A percentile compares a stretch with the other conserved stretches of the same genome.
phyloP scores from a whole-genome alignment of 2,329 filamentous ascomycete genomes.

The Ophiocordyceps unilateralis region DNA sequence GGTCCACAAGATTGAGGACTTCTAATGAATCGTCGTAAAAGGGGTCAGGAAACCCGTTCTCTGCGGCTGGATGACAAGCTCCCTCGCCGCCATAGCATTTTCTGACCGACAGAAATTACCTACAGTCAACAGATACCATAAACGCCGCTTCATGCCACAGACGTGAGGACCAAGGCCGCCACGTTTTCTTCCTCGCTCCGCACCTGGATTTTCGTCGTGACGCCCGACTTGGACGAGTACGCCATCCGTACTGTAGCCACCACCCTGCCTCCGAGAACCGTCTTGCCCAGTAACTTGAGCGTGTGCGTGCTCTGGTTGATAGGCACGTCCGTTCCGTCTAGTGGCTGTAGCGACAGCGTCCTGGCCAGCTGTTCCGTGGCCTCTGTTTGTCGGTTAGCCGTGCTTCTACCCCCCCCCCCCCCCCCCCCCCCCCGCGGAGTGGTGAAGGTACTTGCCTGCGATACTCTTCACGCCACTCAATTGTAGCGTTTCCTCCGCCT shows the following conservation, averaged over 20 bases:
- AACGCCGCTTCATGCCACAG: constrained; percentile 47
- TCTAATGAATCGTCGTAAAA: constrained; percentile 10
- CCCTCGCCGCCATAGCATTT: neutral
- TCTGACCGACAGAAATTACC: neutral
- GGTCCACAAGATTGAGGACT: constrained; percentile 30
- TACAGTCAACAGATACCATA: neutral
- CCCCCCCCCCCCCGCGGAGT: no score
- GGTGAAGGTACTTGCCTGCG: constrained; percentile 44
- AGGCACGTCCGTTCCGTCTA: constrained; percentile 86
- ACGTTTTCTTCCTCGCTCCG: constrained; percentile 87
- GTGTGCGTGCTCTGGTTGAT: constrained; percentile 82
- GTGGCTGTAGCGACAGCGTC: constrained; percentile 73
- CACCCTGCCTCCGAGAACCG: constrained; percentile 74
- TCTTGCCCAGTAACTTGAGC: constrained; percentile 92
- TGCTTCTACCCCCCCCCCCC: neutral
- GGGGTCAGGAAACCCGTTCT: neutral
- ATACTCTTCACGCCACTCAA: constrained; percentile 82
- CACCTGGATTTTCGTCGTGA: constrained; percentile 89
- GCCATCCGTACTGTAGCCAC: constrained; percentile 84
- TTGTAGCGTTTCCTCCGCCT: constrained; percentile 81
- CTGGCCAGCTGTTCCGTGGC: constrained; percentile 83
- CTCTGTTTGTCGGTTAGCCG: constrained; percentile 33
- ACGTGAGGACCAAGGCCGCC: constrained; percentile 66
- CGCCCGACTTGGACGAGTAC: constrained; percentile 77
- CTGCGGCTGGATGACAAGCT: neutral